These are phyloP conservation scores for Orbilia blumenaviensis DNA, from an alignment of 2,329 filamentous ascomycete genomes.

Conservation along the genomic window DNA sequence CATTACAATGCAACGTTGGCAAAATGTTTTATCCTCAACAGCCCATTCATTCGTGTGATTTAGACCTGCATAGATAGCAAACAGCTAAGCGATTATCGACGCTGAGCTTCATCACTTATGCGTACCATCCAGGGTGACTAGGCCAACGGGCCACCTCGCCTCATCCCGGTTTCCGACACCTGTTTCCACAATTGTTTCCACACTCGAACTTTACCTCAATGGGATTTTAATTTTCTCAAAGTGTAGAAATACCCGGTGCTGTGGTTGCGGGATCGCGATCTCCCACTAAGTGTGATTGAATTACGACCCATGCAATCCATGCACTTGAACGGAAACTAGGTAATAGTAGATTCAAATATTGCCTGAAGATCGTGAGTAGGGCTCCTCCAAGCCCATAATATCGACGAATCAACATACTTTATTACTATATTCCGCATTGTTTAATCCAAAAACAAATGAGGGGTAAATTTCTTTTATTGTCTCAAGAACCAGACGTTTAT, in stretches of 20 bases:
- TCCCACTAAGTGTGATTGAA: neutral
- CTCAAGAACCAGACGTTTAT: neutral
- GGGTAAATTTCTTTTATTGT: neutral
- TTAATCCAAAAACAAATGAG: neutral
- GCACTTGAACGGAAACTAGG: neutral
- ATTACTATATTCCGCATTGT: neutral
- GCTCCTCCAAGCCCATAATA: neutral
- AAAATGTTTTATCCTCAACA: neutral
- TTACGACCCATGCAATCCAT: neutral
- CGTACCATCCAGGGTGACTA: neutral
- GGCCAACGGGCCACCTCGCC: neutral
- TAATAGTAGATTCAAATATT: neutral
- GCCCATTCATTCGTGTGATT: neutral
- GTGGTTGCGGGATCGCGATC: neutral
- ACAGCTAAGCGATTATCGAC: neutral
- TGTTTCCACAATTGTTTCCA: no score
- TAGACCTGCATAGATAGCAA: neutral
- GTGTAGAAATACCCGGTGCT: neutral
- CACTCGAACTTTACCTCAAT: neutral
- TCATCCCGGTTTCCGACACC: neutral
- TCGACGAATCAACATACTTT: neutral
- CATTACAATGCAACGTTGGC: neutral
- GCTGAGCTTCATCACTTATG: neutral
- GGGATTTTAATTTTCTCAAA: neutral
- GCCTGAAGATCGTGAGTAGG: neutral